Base-by-base conservation (phyloP, 2,329 filamentous ascomycete genomes). In the Talaromyces amestolkiae region DNA sequence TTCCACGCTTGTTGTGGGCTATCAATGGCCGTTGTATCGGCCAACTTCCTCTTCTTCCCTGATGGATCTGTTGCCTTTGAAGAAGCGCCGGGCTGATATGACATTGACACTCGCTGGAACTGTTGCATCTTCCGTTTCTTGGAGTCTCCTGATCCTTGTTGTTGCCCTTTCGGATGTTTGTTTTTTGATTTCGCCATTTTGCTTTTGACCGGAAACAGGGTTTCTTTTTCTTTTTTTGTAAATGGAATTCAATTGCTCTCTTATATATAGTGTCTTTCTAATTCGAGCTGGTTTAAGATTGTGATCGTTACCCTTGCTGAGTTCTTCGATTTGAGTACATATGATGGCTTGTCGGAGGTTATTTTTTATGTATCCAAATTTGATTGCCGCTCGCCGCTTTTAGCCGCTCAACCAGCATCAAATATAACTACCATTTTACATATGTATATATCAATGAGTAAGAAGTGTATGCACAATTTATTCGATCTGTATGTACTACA, bases 401-500 rank as follows among this genome's bases (percentile, higher is more conserved):
- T 56, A 56, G 31, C 51, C 27, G 49, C 27, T 24, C 15, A 15
- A 53, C 49, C 19, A 27, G 15, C 15, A 31, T 24, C 27, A n/a
- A 7, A 2, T 10, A 53, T 9, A 2, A 53, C 17, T 35, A 19
- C 17, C 11, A 24, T 11, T 19, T 6, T 31, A 7, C 35, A 37
- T 37, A 1, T 11, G 33, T 35, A 8, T 35, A 11, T 37, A 37
- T 22, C 19, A 22, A 11, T 47, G n/a, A 47, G 9, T 22, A 47
- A 47, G 1, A 13, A 6, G 5, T 35, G 31, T 59, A 59, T 45
- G 22, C 37, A 45, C 37, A 45, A n/a, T 8, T 24, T 11, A 31
- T 49, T 45, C 45, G 22, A 8, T 51, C 45, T 43, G 17, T n/a
- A 43, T 47, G 3, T 35, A 24, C 45, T 80, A 97, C 63, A 92